Evolutionary conservation across 2,329 filamentous ascomycete species (phyloP).

Genomic region (Zalaria obscura): DNA sequence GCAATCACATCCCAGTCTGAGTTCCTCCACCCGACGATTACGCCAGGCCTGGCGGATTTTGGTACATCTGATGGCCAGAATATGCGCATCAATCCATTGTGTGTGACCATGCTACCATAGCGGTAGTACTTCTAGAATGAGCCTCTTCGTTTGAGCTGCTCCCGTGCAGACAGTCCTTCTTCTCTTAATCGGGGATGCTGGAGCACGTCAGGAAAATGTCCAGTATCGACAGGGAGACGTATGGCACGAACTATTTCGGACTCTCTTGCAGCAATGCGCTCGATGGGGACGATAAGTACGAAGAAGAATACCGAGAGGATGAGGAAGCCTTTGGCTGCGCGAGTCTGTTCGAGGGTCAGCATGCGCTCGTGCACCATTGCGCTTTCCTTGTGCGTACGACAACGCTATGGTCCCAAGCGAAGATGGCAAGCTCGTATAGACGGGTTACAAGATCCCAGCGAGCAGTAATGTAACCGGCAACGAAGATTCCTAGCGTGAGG

Average conservation of each 20-base stretch:
- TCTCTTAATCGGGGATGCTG: constrained; percentile 71
- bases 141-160: constrained; percentile 84
- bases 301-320: constrained; percentile 76
- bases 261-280: constrained; percentile 69
- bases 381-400: constrained; percentile 42
- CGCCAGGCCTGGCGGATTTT: constrained; percentile 58
- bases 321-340: constrained; percentile 73
- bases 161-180: constrained; percentile 80
- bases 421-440: constrained; percentile 91
- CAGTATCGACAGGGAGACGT: not conserved
- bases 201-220: constrained; percentile 10
- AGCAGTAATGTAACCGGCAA: constrained; percentile 98
- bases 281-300: constrained; percentile 68
- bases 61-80: constrained; percentile 92
- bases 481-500: constrained; percentile 92
- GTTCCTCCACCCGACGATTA: constrained; percentile 92
- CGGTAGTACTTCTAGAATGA: constrained; percentile 55
- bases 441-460: constrained; percentile 97
- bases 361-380: not conserved
- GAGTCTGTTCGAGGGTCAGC: constrained; percentile 40
- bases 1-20: constrained; percentile 84
- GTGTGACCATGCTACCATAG: constrained; percentile 49
- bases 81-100: constrained; percentile 83
- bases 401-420: constrained; percentile 97
- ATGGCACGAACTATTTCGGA: constrained; percentile 53